Conservation (phyloP, 2,329 filamentous ascomycete species). For the Huntiella bhutanensis region DNA sequence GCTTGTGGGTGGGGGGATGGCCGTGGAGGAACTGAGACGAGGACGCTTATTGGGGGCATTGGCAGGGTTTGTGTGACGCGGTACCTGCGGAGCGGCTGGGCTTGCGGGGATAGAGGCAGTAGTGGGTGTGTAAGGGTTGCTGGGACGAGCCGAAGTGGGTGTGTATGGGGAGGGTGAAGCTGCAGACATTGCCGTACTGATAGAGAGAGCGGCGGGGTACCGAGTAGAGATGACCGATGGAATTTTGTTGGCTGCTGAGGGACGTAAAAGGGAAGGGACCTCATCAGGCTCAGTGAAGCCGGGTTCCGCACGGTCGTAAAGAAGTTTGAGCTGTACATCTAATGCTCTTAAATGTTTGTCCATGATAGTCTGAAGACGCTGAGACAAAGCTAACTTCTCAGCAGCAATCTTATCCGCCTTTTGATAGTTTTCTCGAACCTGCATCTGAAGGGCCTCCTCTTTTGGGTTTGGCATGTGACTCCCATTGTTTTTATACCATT, state of each 20-base stretch:
- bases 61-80: slow-evolving; percentile 37
- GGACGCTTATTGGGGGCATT: slow-evolving; percentile 22
- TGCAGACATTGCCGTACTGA: not conserved
- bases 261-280: slow-evolving; percentile 41
- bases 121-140: slow-evolving; percentile 20
- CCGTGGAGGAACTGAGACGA: slow-evolving; percentile 34
- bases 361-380: slow-evolving; percentile 40
- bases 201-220: slow-evolving; percentile 2
- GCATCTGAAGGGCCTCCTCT: slow-evolving; percentile 47
- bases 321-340: slow-evolving; percentile 42
- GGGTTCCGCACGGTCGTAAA: slow-evolving; percentile 42
- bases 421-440: slow-evolving; percentile 48
- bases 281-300: slow-evolving; percentile 44
- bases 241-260: slow-evolving; percentile 33
- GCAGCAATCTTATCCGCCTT: slow-evolving; percentile 51
- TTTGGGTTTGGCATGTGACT: slow-evolving; percentile 57
- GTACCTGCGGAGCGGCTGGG: slow-evolving; percentile 40
- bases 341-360: slow-evolving; percentile 45
- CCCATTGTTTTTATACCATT: slow-evolving; percentile 61
- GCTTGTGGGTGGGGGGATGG: slow-evolving; percentile 32
- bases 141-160: not conserved
- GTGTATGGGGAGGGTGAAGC: not conserved
- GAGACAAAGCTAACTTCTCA: slow-evolving; percentile 53
- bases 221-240: slow-evolving; percentile 14
- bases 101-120: slow-evolving; percentile 36